Conservation (phyloP, 2,329 filamentous ascomycete species). For the Ascochyta koolunga region DNA sequence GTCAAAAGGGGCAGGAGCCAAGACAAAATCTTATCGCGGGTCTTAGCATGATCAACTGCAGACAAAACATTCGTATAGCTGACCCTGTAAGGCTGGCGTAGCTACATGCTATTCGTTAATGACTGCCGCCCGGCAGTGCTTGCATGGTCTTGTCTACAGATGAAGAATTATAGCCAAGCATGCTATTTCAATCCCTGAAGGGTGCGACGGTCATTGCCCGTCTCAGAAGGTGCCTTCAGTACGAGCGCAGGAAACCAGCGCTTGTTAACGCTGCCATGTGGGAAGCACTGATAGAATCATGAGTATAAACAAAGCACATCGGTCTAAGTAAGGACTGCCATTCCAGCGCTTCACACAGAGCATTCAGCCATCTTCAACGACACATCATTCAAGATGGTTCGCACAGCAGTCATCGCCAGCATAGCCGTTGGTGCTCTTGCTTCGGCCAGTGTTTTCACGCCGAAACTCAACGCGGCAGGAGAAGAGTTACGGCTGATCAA, state of each 20-base stretch:
- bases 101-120: slow-evolving; percentile 2
- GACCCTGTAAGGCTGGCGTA: not conserved
- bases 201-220: slow-evolving; percentile 2
- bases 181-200: slow-evolving; percentile 7
- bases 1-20: slow-evolving; percentile 18
- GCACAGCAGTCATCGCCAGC: slow-evolving; percentile 4
- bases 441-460: not conserved
- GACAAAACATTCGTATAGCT: slow-evolving; percentile 3
- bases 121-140: slow-evolving; percentile 12
- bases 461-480: slow-evolving; percentile 15
- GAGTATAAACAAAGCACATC: not conserved
- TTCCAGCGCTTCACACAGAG: not conserved
- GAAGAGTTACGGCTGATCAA: slow-evolving; percentile 19
- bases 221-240: slow-evolving; percentile 13
- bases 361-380: not conserved
- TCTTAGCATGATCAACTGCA: slow-evolving; percentile 18
- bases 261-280: not conserved
- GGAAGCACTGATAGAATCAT: not conserved
- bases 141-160: not conserved
- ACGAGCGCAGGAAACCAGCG: not conserved
- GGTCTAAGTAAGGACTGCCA: not conserved
- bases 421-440: slow-evolving; percentile 10
- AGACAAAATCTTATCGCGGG: slow-evolving; percentile 18
- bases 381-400: not conserved
- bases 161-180: slow-evolving; percentile 6